Percentiles rank a stretch among this genome's conserved stretches.
Conservation (phyloP, 345 rosid genomes). For the Clarkia xantiana region DNA sequence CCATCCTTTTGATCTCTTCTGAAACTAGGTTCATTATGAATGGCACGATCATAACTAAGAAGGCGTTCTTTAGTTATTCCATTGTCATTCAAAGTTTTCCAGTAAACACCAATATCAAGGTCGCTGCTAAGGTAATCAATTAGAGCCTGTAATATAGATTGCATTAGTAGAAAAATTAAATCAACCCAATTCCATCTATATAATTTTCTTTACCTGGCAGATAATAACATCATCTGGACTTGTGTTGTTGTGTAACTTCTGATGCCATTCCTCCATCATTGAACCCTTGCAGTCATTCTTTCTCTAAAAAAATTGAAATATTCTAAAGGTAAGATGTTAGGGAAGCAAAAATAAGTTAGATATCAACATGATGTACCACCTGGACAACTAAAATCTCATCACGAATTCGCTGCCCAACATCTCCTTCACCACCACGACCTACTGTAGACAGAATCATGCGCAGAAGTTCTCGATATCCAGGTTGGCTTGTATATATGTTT, state of each 20-base stretch:
- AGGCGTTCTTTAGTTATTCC: slow-evolving; percentile 90
- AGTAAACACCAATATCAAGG: slow-evolving; percentile 68
- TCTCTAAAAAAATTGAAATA: slow-evolving; percentile 37
- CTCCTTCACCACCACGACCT: slow-evolving; percentile 99
- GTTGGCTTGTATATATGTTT: slow-evolving; percentile 36
- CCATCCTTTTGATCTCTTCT: slow-evolving; percentile 70
- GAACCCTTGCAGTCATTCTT: slow-evolving; percentile 93
- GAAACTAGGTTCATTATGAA: slow-evolving; percentile 78
- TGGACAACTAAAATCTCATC: slow-evolving; percentile 96
- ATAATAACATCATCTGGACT: slow-evolving; percentile 98
- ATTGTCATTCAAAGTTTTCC: slow-evolving; percentile 93
- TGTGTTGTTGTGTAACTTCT: slow-evolving; percentile 94
- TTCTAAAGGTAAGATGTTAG: slow-evolving; percentile 4
- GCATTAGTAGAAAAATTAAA: slow-evolving; percentile 2
- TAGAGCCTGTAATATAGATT: slow-evolving; percentile 55
- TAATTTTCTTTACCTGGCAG: slow-evolving; percentile 60
- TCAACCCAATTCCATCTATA: slow-evolving; percentile 7
- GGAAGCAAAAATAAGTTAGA: not conserved
- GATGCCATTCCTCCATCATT: slow-evolving; percentile 99
- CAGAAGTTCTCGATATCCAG: slow-evolving; percentile 59
- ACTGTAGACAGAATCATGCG: slow-evolving; percentile 88
- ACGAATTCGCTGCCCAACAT: slow-evolving; percentile 98
- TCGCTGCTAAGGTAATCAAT: slow-evolving; percentile 65
- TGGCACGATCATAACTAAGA: slow-evolving; percentile 91
- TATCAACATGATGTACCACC: slow-evolving; percentile 25